Evolutionary conservation across 2,329 filamentous ascomycete species (phyloP), one percentile per base, ranked within the genome.

Genomic region (Ceratocystis cubensis): DNA sequence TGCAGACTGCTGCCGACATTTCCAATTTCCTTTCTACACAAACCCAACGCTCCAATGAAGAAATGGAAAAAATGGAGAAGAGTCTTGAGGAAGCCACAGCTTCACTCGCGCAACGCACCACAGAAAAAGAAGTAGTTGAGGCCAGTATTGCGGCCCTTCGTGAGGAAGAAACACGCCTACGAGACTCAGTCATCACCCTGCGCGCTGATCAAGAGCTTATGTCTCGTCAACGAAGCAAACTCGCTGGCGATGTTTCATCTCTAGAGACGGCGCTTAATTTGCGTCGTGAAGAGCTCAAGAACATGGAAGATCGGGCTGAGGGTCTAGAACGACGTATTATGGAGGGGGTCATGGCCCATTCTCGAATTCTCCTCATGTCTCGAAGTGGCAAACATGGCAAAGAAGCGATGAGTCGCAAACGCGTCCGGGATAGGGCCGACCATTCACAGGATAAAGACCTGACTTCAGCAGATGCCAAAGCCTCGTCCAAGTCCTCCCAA

Each of bases 341-440:
- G 41, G 93, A 97, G 70, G 92, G 93, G 30, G 90, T 97, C 69
- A 95, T 99, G 78, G 92, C 97, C 71, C 93, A 97, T 74, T 96
- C 93, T 22, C 88, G 93, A 5, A 86, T 93, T 30, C 81, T 96
- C n/a, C 83, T 97, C 67, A 88, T 94, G 79, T 80, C 85, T 70
- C 87, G 89, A 77, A 78, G 75, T 70, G 80, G 79, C 71, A 76
- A 76, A 10, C 75, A 75, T 13, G 78, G 79, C 61, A 75, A 75
- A 5, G 82, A 84, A 65, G 76, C 78, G 68, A 84, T 85, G 82
- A 84, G 76, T 73, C 81, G 82, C 63, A 85, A 85, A 75, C 78
- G 83, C 6, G 75, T 80, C 67, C 77, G 46, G 20, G 79, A 68
- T 74, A 75, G 6, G 48, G 30, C 22, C 33, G 41, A 48, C 25